These are phyloP conservation scores for Colletotrichum gigasporum DNA, from an alignment of 2,329 filamentous ascomycete genomes.

Conservation along the genomic window DNA sequence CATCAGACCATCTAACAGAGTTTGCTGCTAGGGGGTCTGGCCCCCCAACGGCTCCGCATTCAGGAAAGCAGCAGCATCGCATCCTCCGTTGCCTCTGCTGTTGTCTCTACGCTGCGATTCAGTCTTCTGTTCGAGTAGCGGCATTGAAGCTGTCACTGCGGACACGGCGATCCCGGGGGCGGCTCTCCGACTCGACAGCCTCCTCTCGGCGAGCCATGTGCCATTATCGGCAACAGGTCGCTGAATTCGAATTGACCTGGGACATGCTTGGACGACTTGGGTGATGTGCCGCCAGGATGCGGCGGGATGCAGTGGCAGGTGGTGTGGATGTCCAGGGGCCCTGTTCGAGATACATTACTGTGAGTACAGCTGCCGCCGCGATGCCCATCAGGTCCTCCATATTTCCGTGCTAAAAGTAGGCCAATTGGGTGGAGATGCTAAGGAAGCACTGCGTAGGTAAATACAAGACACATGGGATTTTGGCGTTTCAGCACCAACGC, in stretches of 20 bases:
- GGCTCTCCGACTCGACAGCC: not conserved
- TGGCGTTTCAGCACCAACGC: conserved; percentile 11
- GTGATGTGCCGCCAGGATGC: conserved; percentile 27
- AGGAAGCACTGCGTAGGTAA: not conserved
- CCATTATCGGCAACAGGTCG: too few species aligned
- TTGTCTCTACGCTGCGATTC: too few species aligned
- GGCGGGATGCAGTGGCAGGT: not conserved
- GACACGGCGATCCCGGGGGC: not conserved
- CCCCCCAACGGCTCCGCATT: not conserved
- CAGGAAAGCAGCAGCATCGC: too few species aligned
- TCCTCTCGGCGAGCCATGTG: too few species aligned
- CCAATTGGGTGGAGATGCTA: not conserved
- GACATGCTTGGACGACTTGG: not conserved
- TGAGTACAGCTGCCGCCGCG: too few species aligned
- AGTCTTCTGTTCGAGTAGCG: too few species aligned
- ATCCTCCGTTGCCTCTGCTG: too few species aligned
- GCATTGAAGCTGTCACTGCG: not conserved
- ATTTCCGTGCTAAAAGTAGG: not conserved
- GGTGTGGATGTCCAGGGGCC: conserved; percentile 7
- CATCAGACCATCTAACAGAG: conserved; percentile 2
- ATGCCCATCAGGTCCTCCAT: too few species aligned
- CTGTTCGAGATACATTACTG: not conserved
- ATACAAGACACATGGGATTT: conserved; percentile 2
- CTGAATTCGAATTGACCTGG: not conserved
- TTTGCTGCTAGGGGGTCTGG: not conserved